Evolutionary conservation across 2,329 filamentous ascomycete species (phyloP), one percentile per base, ranked within the genome.

Genomic region (Hirsutella rhossiliensis): DNA sequence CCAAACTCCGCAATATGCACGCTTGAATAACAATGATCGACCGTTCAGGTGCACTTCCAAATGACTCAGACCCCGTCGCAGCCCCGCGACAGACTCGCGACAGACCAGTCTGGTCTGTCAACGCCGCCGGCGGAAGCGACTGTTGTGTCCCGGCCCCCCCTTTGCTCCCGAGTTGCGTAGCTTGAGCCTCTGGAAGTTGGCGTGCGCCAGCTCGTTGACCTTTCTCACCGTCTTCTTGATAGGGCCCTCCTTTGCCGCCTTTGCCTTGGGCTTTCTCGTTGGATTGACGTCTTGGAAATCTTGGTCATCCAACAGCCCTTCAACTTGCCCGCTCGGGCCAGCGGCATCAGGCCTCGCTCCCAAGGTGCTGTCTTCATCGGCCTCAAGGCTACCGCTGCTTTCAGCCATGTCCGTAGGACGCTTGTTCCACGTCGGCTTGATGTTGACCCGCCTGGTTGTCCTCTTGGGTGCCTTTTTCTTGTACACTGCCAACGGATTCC

Each of bases 401-500:
- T 54, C 57, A 4, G 50, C 45, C 5, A 54, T 48, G 28, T 57
- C 52, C 15, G 59, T 49, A 19, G 73, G 69, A 32, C 78, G 71
- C 54, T 71, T 73, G 7, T 59, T 57, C 44, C 66, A 59, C 1
- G 63, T 71, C 2, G 76, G 77, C 48, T 65, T 70, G 66, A 83
- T 85, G 47, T 80, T 87, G 44, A 76, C 71, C 40, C 72, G 68
- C 48, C 80, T 71, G 3, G 86, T 90, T 44, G 84, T 87, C 48
- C 86, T 72, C 68, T 92, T 92, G 58, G 85, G 75, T 0, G 84
- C 85, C 67, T 85, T 86, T 73, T 92, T 92, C 71, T 89, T 90
- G 68, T 75, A 90, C 2, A 76, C 62, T 43, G 72, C 76, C 32
- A 79, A 59, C 3, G 79, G 79, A 48, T 75, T 69, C 2, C 78